A percentile compares a stretch with the other conserved stretches of the same genome.
These are phyloP conservation scores for Prillingera fragicola DNA, from an alignment of 1,284 basidiomycete species.

Conservation along the genomic window DNA sequence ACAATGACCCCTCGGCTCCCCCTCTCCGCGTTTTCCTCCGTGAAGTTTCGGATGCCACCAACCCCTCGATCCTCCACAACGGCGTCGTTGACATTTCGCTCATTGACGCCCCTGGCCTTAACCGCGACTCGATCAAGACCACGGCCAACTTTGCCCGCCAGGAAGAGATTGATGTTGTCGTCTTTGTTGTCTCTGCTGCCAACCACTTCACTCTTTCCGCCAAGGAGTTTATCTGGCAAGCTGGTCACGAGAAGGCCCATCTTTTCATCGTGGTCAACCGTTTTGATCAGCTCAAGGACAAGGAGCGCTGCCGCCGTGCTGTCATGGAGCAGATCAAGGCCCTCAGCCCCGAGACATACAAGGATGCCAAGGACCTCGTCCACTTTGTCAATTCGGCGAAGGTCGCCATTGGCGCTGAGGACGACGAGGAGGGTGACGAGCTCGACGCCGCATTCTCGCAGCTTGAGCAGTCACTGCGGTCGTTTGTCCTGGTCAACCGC, in stretches of 20 bases:
- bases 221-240: constrained; percentile 88
- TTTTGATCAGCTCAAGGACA: constrained; percentile 92
- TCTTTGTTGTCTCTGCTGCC: constrained; percentile 96
- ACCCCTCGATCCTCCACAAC: constrained; percentile 85
- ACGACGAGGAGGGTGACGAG: constrained; percentile 42
- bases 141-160: constrained; percentile 94
- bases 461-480: constrained; percentile 85
- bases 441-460: constrained; percentile 71
- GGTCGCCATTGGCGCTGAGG: constrained; percentile 39
- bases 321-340: constrained; percentile 93
- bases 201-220: constrained; percentile 98
- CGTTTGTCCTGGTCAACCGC: constrained; percentile 92
- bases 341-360: constrained; percentile 84
- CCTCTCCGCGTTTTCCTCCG: constrained; percentile 77
- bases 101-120: constrained; percentile 96
- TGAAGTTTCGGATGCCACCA: constrained; percentile 61
- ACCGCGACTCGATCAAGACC: constrained; percentile 91
- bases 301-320: constrained; percentile 81
- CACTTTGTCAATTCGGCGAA: constrained; percentile 93
- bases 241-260: constrained; percentile 95
- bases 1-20: constrained; percentile 63
- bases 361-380: constrained; percentile 86
- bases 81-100: constrained; percentile 96
- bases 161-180: constrained; percentile 97
- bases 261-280: constrained; percentile 97